These are phyloP conservation scores for Trichoderma hamatum DNA, from an alignment of 2,329 filamentous ascomycete genomes.

Conservation along the genomic window DNA sequence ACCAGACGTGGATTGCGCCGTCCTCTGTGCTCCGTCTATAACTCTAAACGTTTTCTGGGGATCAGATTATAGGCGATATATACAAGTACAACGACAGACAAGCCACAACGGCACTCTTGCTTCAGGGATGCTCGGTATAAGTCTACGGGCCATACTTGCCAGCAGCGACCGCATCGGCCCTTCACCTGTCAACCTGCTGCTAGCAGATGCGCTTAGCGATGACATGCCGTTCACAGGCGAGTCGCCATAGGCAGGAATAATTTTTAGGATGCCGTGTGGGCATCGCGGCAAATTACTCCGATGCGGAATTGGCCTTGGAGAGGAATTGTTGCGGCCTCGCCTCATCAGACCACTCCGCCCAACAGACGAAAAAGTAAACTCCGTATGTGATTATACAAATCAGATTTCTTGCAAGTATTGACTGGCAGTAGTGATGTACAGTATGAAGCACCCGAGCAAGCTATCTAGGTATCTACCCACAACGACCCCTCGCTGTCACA, in stretches of 20 bases:
- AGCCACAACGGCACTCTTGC: not conserved
- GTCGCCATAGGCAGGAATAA: not conserved
- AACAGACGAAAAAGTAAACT: constrained; percentile 16
- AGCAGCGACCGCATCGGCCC: not conserved
- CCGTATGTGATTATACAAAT: not conserved
- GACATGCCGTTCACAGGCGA: constrained; percentile 10
- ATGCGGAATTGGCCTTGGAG: not conserved
- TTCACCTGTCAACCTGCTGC: not conserved
- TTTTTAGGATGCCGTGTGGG: not conserved
- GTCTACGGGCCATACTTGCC: not conserved
- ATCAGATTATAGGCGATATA: not conserved
- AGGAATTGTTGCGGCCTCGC: not conserved
- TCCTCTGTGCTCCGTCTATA: constrained; percentile 7
- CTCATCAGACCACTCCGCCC: constrained; percentile 13
- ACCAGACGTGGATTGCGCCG: not conserved
- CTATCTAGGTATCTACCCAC: not conserved
- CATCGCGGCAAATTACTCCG: constrained; percentile 5
- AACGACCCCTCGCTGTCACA: not conserved
- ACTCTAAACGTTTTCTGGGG: constrained; percentile 1
- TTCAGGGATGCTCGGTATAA: not conserved
- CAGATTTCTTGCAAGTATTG: not conserved
- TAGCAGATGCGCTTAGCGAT: not conserved
- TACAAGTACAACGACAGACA: not conserved
- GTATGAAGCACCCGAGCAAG: not conserved
- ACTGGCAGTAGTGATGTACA: not conserved